Base-by-base conservation (phyloP, 2,329 filamentous ascomycete genomes). In the Pestalotiopsis sp. region DNA sequence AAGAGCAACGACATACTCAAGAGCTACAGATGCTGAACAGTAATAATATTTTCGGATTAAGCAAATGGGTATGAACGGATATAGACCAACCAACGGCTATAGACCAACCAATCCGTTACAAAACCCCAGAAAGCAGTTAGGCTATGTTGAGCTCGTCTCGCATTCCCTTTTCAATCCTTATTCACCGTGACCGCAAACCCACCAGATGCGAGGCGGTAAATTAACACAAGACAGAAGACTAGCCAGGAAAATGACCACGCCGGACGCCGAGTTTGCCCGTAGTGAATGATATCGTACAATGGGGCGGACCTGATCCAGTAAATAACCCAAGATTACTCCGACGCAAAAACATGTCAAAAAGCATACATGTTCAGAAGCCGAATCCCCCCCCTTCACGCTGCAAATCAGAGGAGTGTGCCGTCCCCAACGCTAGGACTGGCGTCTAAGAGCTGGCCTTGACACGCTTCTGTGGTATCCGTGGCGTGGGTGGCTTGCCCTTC, bases 401-500 rank as follows among this genome's bases (percentile, higher is more conserved):
- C 27, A 40, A 64, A 64, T 23, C 36, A 52, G 25, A 14, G n/a
- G 40, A 45, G 4, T 45, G 45, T 36, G 20, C 20, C 40, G 4
- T 27, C 40, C 31, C 31, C 31, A 36, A 64, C 49, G 25, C 45
- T 17, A 11, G 20, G 14, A 49, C n/a, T 49, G 3, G 61, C 38
- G 38, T 74, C 31, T 52, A 59, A 13, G 78, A 75, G 70, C 85
- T 87, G 49, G 79, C 81, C 76, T 89, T 89, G 67, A 82, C 76
- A 63, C 87, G 83, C 77, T 89, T 89, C 74, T 78, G 83, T 74
- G 77, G 79, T 83, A 89, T 86, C 70, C 87, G 80, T 27, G 87
- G 87, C 45, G 87, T 89, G 36, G 85, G 82, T 6, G 87, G 87
- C 74, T 89, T 89, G 58, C 81, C 80, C 74, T 84, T 83, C 71